Evolutionary conservation across 495 filamentous ascomycete genomes (phyloP), one percentile per base, ranked within the genome.

Genomic region (Podospora conica): DNA sequence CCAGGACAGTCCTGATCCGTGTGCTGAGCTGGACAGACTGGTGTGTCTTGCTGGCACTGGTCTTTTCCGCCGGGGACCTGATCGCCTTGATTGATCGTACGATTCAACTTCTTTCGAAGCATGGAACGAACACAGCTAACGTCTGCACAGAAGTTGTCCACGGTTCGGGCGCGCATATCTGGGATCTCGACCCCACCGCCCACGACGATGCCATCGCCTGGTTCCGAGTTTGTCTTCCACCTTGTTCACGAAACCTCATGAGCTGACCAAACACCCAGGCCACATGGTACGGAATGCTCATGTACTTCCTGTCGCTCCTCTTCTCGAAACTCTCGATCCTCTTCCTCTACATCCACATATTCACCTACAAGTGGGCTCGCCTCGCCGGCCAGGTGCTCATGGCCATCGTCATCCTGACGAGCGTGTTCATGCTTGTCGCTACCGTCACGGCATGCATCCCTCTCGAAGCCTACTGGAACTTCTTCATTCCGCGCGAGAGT

Each of bases 291-390:
- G 66, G 68, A n/a, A 65, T 75, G 12, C 31, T 75, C 20, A 73
- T 73, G 56, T 76, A 76, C 65, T 33, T 56, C 20, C 56, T 74
- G 7, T 70, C 69, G 10, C 67, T 78, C 8, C 70, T 58, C 28
- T 74, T 76, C 69, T 68, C 73, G 31, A 80, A 80, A 55, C 55
- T 78, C 24, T 75, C 76, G 27, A 76, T 78, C 54, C 55, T 81
- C 9, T 65, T 66, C 9, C 72, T 81, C 40, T 81, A 81, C 69
- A 73, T 76, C 27, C 72, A 76, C 58, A 68, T 80, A 29, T 79
- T 81, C 61, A 69, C 69, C 61, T 76, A 75, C 67, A 70, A 70
- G 29, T 78, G 73, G 68, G 69, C 73, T 4, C 75, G 73, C 9
- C 55, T 65, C 25, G 73, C 67, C 27, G 72, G 73, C 25, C 72